Evolutionary conservation across 495 filamentous ascomycete species (phyloP).

Genomic region (Platismatia glauca): DNA sequence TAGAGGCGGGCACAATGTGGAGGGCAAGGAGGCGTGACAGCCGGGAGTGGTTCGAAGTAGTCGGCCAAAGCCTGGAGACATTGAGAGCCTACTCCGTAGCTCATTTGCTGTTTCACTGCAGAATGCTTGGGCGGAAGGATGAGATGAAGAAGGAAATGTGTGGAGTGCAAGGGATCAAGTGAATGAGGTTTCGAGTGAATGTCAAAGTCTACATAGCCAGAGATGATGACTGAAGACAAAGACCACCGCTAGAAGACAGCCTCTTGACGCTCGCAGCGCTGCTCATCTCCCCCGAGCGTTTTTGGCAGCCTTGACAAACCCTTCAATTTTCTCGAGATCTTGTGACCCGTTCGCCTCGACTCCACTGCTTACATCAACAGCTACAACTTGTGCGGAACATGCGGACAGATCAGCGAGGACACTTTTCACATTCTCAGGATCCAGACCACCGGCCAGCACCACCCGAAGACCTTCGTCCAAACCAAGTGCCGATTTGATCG

Average conservation of each 20-base stretch:
- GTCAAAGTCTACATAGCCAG: background rate
- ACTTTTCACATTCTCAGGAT: conserved; percentile 61
- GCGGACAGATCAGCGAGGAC: conserved; percentile 50
- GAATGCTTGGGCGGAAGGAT: background rate
- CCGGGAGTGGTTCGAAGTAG: background rate
- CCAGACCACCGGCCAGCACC: conserved; percentile 75
- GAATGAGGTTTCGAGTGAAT: background rate
- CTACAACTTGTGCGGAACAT: conserved; percentile 53
- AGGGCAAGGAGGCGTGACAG: background rate
- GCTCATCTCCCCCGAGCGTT: conserved; percentile 19
- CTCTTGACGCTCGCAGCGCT: background rate
- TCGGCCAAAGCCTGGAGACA: background rate
- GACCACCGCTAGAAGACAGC: background rate
- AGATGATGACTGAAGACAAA: background rate
- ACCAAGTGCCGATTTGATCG: conserved; percentile 52
- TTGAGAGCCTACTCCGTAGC: background rate
- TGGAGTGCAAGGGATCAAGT: background rate
- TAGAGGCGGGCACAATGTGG: background rate
- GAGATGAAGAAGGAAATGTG: too few species aligned
- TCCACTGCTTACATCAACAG: conserved; percentile 88
- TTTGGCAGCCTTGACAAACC: conserved; percentile 71
- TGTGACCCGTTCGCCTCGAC: conserved; percentile 81
- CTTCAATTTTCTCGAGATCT: conserved; percentile 69
- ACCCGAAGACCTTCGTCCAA: conserved; percentile 57
- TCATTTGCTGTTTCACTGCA: background rate